Percentiles rank a stretch among this genome's conserved stretches.
Evolutionary conservation across 2,329 filamentous ascomycete species (phyloP).

Genomic region (Aureobasidium sp.): DNA sequence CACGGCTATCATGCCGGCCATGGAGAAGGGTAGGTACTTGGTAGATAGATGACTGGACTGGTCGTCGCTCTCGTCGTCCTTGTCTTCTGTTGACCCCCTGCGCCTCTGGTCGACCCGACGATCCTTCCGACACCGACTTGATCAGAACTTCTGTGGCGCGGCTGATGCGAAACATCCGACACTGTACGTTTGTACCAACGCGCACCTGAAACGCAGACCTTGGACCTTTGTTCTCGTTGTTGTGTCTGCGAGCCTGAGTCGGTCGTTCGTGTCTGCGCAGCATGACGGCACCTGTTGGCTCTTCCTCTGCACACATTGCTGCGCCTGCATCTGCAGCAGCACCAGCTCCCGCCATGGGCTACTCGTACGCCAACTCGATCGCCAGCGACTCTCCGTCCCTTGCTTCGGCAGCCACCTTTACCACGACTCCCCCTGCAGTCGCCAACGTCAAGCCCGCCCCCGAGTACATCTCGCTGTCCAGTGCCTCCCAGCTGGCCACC

Average conservation of each 20-base stretch:
- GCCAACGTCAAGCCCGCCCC: constrained; percentile 59
- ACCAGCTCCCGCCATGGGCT: constrained; percentile 19
- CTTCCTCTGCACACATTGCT: background rate
- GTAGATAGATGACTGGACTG: background rate
- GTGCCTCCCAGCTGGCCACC: constrained; percentile 85
- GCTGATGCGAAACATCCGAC: background rate
- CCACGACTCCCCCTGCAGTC: constrained; percentile 18
- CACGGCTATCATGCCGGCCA: background rate
- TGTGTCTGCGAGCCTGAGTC: background rate
- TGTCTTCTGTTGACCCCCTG: background rate
- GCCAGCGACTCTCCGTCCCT: constrained; percentile 20
- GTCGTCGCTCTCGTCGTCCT: background rate
- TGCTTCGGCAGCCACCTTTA: constrained; percentile 19
- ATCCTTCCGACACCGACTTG: background rate
- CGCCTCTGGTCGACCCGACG: background rate
- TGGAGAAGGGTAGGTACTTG: background rate
- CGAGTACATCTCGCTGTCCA: constrained; percentile 78
- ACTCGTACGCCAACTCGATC: constrained; percentile 18
- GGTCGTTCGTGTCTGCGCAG: background rate
- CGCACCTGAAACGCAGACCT: constrained; percentile 2
- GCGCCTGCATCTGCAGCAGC: background rate
- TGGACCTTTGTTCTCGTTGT: no score
- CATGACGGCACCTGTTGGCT: background rate
- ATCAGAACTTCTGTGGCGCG: background rate
- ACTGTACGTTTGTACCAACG: background rate